Percentiles rank a stretch among this genome's conserved stretches.
Evolutionary conservation across 768 basidiomycete species (phyloP).

Genomic region (Hygrophoropsis aurantiaca): DNA sequence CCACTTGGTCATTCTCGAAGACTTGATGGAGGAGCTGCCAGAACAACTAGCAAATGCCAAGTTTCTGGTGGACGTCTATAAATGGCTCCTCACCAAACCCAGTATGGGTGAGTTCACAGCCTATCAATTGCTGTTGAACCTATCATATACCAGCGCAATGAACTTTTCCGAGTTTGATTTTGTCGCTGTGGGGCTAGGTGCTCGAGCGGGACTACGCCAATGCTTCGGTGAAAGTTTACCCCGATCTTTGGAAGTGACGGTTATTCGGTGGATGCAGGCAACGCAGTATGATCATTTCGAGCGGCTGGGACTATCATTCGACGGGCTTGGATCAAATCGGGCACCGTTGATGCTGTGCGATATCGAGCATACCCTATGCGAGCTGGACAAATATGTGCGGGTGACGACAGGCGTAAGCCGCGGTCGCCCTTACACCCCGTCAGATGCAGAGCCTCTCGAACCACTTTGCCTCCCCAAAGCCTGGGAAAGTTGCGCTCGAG

Average conservation of each 20-base stretch:
- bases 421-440: slow-evolving; percentile 36
- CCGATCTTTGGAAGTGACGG: slow-evolving; percentile 48
- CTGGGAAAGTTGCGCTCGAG: slow-evolving; percentile 51
- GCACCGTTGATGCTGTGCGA: slow-evolving; percentile 65
- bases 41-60: slow-evolving; percentile 45
- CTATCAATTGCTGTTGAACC: slow-evolving; percentile 63
- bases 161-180: slow-evolving; percentile 70
- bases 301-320: slow-evolving; percentile 54
- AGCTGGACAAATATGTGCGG: slow-evolving; percentile 76
- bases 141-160: slow-evolving; percentile 56
- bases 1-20: slow-evolving; percentile 61
- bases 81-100: slow-evolving; percentile 56
- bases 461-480: slow-evolving; percentile 46
- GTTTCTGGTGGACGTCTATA: slow-evolving; percentile 64
- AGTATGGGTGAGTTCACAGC: slow-evolving; percentile 76
- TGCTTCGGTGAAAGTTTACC: slow-evolving; percentile 55
- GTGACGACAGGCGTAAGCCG: slow-evolving; percentile 39
- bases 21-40: slow-evolving; percentile 60
- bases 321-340: slow-evolving; percentile 46
- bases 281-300: slow-evolving; percentile 62
- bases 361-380: slow-evolving; percentile 78
- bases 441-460: slow-evolving; percentile 14
- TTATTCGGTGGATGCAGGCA: slow-evolving; percentile 63
- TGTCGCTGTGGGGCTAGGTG: slow-evolving; percentile 68
- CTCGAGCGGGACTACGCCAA: slow-evolving; percentile 62